phyloP scores from a whole-genome alignment of 2,329 filamentous ascomycete genomes.

The Raffaelea arxii region DNA sequence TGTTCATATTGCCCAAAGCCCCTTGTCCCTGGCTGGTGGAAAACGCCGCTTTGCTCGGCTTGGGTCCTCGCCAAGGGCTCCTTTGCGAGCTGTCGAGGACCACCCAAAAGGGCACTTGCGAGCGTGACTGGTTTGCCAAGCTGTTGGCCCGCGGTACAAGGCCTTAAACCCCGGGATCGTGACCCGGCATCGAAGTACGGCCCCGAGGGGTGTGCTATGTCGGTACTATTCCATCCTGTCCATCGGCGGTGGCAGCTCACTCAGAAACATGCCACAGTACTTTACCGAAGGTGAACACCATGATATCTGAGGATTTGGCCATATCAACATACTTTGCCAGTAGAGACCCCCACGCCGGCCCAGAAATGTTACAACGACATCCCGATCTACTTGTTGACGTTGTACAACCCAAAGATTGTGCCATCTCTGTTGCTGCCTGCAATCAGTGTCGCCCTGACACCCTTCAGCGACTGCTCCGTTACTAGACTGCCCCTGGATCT shows the following conservation, averaged over 20 bases:
- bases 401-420: slow-evolving; percentile 62
- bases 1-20: slow-evolving; percentile 60
- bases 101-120: slow-evolving; percentile 65
- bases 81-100: slow-evolving; percentile 64
- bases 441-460: slow-evolving; percentile 52
- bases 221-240: slow-evolving; percentile 48
- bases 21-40: no score
- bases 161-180: slow-evolving; percentile 55
- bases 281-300: slow-evolving; percentile 55
- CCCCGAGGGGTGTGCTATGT: slow-evolving; percentile 32
- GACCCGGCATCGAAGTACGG: no score
- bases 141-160: slow-evolving; percentile 63
- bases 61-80: slow-evolving; percentile 59
- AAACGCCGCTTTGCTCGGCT: slow-evolving; percentile 44
- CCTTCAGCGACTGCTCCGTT: no score
- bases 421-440: slow-evolving; percentile 56
- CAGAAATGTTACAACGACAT: slow-evolving; percentile 63
- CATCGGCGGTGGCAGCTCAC: slow-evolving; percentile 58
- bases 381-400: slow-evolving; percentile 63
- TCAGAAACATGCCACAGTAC: slow-evolving; percentile 61
- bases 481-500: slow-evolving; percentile 45
- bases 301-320: slow-evolving; percentile 44
- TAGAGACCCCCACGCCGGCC: slow-evolving; percentile 49
- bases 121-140: slow-evolving; percentile 56
- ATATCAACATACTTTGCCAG: slow-evolving; percentile 39